Evolutionary conservation across 2,329 filamentous ascomycete species (phyloP).

Genomic region (Tetracladium maxilliforme): DNA sequence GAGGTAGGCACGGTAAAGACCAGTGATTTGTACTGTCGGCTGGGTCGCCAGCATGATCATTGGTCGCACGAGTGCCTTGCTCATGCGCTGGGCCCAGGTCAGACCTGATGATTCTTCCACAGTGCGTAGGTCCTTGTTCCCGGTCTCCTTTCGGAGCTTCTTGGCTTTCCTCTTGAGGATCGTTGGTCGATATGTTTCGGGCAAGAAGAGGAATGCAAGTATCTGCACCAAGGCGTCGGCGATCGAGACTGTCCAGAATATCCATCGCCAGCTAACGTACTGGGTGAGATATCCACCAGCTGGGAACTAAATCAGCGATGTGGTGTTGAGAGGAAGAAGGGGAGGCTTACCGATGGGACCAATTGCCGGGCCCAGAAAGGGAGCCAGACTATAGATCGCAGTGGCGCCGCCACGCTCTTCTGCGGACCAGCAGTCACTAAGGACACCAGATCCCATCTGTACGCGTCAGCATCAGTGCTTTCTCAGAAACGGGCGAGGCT

Average conservation of each 20-base stretch:
- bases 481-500: slow-evolving; percentile 1
- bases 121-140: slow-evolving; percentile 31
- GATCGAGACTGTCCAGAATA: slow-evolving; percentile 46
- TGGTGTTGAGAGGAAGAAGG: slow-evolving; percentile 38
- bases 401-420: slow-evolving; percentile 47
- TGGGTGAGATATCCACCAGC: slow-evolving; percentile 34
- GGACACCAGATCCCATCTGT: slow-evolving; percentile 29
- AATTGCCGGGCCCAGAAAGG: slow-evolving; percentile 45
- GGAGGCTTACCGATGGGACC: slow-evolving; percentile 44
- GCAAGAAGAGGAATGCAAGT: slow-evolving; percentile 39
- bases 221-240: slow-evolving; percentile 35
- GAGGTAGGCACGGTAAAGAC: slow-evolving; percentile 29
- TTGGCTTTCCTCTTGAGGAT: slow-evolving; percentile 38
- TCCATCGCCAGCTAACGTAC: slow-evolving; percentile 40
- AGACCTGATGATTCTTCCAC: slow-evolving; percentile 6
- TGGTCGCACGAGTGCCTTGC: no score
- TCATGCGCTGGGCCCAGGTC: no score
- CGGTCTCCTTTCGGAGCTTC: slow-evolving; percentile 32
- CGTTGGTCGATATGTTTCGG: slow-evolving; percentile 46
- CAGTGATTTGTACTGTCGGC: slow-evolving; percentile 33
- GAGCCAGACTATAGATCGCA: slow-evolving; percentile 43
- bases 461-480: slow-evolving; percentile 2
- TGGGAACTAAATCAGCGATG: no score
- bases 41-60: slow-evolving; percentile 35
- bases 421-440: slow-evolving; percentile 40